These are phyloP conservation scores for Durio zibethinus DNA, from an alignment of 345 rosid genomes.

Conservation along the genomic window DNA sequence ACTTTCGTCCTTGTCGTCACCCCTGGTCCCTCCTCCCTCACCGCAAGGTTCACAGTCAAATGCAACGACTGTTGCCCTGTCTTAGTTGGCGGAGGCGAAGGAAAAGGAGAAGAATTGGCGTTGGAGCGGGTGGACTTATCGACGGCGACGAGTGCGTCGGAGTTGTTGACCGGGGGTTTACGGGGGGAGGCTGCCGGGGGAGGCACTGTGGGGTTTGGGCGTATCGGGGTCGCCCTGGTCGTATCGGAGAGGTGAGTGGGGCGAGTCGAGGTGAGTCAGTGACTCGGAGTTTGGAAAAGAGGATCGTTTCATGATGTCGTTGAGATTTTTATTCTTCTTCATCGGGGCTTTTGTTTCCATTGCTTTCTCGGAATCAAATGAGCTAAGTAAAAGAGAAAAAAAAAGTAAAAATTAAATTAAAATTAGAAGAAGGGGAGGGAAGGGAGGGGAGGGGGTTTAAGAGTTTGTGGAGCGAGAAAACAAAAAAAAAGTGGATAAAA, in stretches of 20 bases:
- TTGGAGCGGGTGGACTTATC: constrained; percentile 50
- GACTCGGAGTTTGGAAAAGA: constrained; percentile 62
- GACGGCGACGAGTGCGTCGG: constrained; percentile 50
- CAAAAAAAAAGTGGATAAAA: too few relatives aligned
- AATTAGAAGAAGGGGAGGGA: too few relatives aligned
- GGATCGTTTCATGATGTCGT: constrained; percentile 50
- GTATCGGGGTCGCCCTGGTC: constrained; percentile 57
- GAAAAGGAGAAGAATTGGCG: constrained; percentile 29
- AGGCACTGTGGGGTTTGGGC: too few relatives aligned
- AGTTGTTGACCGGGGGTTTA: constrained; percentile 37
- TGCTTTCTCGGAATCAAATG: constrained; percentile 10
- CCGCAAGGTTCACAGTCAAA: constrained; percentile 37
- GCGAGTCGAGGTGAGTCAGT: constrained; percentile 43
- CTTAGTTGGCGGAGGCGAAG: constrained; percentile 18
- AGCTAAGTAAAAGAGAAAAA: background rate
- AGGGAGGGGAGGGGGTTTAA: too few relatives aligned
- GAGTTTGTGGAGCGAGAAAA: too few relatives aligned
- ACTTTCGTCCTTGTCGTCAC: constrained; percentile 27
- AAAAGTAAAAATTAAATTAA: background rate
- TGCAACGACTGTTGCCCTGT: constrained; percentile 23
- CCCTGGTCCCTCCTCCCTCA: constrained; percentile 40
- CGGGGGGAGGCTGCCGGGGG: constrained; percentile 50
- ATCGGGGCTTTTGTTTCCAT: constrained; percentile 16
- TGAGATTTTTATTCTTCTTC: background rate
- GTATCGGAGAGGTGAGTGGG: constrained; percentile 63